Conservation (phyloP, 1,139 yeast species). For the Yamadazyma aaseri region DNA sequence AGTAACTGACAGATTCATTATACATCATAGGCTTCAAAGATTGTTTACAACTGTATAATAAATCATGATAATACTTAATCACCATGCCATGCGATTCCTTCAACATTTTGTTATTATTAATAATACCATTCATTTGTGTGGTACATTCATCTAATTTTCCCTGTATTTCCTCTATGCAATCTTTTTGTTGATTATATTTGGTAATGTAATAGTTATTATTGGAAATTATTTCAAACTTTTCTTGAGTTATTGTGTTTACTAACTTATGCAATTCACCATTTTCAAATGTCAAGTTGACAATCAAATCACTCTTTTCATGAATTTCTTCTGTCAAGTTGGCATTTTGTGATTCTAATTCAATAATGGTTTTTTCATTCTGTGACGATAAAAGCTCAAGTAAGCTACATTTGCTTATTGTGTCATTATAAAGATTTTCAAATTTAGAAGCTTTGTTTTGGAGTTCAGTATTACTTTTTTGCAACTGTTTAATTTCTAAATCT, state of each 20-base stretch:
- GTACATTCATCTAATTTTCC: conserved; percentile 3
- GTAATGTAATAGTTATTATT: conserved; percentile 10
- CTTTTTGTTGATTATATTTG: conserved; percentile 6
- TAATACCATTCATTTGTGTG: background rate
- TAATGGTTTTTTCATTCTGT: background rate
- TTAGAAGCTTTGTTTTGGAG: background rate
- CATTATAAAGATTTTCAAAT: background rate
- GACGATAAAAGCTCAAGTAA: too few relatives aligned
- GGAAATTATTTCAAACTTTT: conserved; percentile 8
- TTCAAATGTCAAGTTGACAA: background rate
- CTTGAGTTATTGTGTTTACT: conserved; percentile 4
- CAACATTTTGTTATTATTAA: conserved; percentile 1
- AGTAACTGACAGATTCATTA: conserved; percentile 19
- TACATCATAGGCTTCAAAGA: conserved; percentile 20
- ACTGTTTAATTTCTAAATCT: background rate
- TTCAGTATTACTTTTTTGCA: background rate
- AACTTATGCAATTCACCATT: background rate
- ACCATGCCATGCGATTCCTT: conserved; percentile 10
- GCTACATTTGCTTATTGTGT: background rate
- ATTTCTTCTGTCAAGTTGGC: background rate
- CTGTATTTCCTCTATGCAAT: conserved; percentile 1
- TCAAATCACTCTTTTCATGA: background rate
- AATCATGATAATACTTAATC: conserved; percentile 7
- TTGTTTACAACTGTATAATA: conserved; percentile 6
- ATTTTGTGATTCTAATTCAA: background rate